These are phyloP conservation scores for Psilocybe tampanensis DNA, from an alignment of 768 basidiomycete genomes.

Conservation along the genomic window DNA sequence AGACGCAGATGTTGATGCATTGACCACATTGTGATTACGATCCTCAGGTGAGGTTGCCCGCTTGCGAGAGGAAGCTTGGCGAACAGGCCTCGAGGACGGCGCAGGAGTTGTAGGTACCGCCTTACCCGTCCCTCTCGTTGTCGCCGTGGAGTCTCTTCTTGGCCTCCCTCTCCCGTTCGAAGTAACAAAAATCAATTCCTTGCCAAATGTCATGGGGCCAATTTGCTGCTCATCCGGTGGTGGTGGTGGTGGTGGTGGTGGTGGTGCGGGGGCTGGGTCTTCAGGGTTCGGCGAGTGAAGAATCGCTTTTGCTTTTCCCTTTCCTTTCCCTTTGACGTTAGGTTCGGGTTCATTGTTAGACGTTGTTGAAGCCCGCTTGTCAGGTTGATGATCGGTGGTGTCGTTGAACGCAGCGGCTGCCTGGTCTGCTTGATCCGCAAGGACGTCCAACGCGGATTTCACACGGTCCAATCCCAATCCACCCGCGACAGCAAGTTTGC, in stretches of 20 bases:
- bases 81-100: slow-evolving; percentile 2
- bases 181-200: neutral
- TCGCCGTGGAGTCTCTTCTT: neutral
- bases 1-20: neutral
- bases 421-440: slow-evolving; percentile 64
- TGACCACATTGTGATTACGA: too few relatives aligned
- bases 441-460: slow-evolving; percentile 65
- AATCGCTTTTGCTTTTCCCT: neutral
- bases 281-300: neutral
- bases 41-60: slow-evolving; percentile 1
- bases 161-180: neutral
- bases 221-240: too few relatives aligned
- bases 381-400: neutral
- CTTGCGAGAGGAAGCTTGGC: slow-evolving; percentile 5
- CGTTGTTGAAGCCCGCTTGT: neutral
- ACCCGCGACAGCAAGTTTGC: slow-evolving; percentile 1
- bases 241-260: too few relatives aligned
- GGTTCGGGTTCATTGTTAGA: neutral
- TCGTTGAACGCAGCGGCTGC: slow-evolving; percentile 19
- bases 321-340: slow-evolving; percentile 3
- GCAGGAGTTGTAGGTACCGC: neutral
- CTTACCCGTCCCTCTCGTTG: neutral
- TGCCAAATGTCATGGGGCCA: too few relatives aligned
- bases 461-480: slow-evolving; percentile 29
- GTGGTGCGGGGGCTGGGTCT: too few relatives aligned